Conservation (phyloP, 129 eudicot species). For the Ambrosia trifida region DNA sequence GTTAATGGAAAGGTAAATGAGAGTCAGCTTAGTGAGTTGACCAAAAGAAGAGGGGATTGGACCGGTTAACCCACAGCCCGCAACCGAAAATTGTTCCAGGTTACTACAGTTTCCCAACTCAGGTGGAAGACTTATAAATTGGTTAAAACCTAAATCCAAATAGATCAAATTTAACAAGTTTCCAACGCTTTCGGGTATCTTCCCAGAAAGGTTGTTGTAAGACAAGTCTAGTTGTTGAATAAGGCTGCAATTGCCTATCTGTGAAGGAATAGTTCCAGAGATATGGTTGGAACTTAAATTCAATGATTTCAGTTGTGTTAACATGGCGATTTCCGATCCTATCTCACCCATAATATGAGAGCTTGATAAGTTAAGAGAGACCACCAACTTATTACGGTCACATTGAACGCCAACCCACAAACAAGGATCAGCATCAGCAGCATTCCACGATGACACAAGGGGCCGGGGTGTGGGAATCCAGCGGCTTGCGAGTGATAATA, state of each 20-base stretch:
- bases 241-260: constrained; percentile 51
- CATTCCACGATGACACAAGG: constrained; percentile 51
- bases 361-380: constrained; percentile 44
- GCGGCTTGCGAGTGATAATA: constrained; percentile 51
- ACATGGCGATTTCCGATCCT: constrained; percentile 58
- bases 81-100: constrained; percentile 47
- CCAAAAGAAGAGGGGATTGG: constrained; percentile 68
- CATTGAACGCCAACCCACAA: constrained; percentile 76
- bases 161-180: constrained; percentile 38
- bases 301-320: constrained; percentile 41
- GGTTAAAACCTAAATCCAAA: constrained; percentile 57
- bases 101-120: constrained; percentile 68
- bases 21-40: constrained; percentile 40
- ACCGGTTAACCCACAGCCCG: constrained; percentile 56
- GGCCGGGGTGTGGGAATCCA: constrained; percentile 50
- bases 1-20: constrained; percentile 60
- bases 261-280: constrained; percentile 55
- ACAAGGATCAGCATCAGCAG: constrained; percentile 65
- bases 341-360: constrained; percentile 53
- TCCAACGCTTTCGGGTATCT: constrained; percentile 63
- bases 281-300: constrained; percentile 49
- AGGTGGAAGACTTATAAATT: constrained; percentile 54
- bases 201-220: constrained; percentile 35
- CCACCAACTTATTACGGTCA: constrained; percentile 34
- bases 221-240: constrained; percentile 55